A percentile compares a stretch with the other conserved stretches of the same genome.
Evolutionary conservation across 192 early-diverging fungal species (phyloP).

Genomic region (Podila minutissima): DNA sequence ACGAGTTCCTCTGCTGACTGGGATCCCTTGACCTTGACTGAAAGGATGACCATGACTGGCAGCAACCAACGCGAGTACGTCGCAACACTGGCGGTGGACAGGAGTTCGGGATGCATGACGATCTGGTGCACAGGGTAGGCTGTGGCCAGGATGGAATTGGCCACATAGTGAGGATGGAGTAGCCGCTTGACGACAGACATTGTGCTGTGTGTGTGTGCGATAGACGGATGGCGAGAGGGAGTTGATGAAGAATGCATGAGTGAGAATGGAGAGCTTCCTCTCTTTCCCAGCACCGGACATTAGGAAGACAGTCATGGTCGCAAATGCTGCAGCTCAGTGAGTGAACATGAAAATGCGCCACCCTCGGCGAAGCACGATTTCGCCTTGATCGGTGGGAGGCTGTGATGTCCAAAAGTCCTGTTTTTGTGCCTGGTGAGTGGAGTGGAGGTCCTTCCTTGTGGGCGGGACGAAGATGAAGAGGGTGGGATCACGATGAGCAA

Average conservation of each 20-base stretch:
- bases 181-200: conserved; percentile 53
- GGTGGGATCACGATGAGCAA: background rate
- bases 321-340: background rate
- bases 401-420: no score
- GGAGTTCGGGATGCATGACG: conserved; percentile 29
- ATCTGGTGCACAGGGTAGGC: conserved; percentile 31
- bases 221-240: background rate
- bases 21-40: conserved; percentile 39
- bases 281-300: background rate
- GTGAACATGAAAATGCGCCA: no score
- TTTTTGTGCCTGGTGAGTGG: no score
- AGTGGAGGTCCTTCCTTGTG: no score
- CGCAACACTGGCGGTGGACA: conserved; percentile 12
- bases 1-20: conserved; percentile 60
- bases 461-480: no score
- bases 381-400: no score
- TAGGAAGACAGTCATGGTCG: conserved; percentile 2
- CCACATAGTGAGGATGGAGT: conserved; percentile 54
- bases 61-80: conserved; percentile 30
- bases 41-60: conserved; percentile 12
- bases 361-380: no score
- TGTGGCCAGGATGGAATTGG: conserved; percentile 31
- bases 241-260: background rate
- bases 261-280: background rate
- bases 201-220: background rate